A percentile compares a stretch with the other conserved stretches of the same genome.
Conservation (phyloP, 1,284 basidiomycete genomes). For the Trichosporon faecale region DNA sequence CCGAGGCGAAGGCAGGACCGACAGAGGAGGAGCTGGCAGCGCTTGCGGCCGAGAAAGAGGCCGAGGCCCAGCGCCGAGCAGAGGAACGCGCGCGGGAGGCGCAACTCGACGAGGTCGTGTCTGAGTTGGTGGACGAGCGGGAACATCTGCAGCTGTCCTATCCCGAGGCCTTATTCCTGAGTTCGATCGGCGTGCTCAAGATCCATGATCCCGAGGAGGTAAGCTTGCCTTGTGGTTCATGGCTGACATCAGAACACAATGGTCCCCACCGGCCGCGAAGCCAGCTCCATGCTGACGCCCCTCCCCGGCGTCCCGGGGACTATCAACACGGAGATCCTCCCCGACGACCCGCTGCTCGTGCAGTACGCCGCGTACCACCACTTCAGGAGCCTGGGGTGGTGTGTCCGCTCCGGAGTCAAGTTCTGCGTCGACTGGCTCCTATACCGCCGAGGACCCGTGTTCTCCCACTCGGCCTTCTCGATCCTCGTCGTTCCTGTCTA, state of each 20-base stretch:
- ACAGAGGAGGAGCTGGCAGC: neutral
- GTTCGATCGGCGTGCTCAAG: constrained; percentile 76
- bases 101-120: constrained; percentile 56
- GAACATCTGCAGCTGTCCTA: constrained; percentile 91
- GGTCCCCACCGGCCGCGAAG: neutral
- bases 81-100: constrained; percentile 59
- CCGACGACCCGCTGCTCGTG: constrained; percentile 88
- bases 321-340: constrained; percentile 31
- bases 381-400: constrained; percentile 96
- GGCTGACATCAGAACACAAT: constrained; percentile 13
- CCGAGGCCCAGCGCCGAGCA: neutral
- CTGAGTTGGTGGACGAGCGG: constrained; percentile 60
- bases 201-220: constrained; percentile 66
- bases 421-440: constrained; percentile 94
- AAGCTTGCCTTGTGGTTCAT: constrained; percentile 45
- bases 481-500: constrained; percentile 85
- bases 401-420: constrained; percentile 91
- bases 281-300: constrained; percentile 34
- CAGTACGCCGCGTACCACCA: constrained; percentile 92
- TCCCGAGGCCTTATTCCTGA: constrained; percentile 87
- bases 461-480: constrained; percentile 95
- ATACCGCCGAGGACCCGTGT: constrained; percentile 92
- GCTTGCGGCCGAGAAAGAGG: neutral
- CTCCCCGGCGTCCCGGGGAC: constrained; percentile 26
- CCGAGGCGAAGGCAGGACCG: neutral